Percentiles rank a stretch among this genome's conserved stretches.
Evolutionary conservation across 169 alveolate genomes (phyloP).

Genomic region (Plasmodium berghei): DNA sequence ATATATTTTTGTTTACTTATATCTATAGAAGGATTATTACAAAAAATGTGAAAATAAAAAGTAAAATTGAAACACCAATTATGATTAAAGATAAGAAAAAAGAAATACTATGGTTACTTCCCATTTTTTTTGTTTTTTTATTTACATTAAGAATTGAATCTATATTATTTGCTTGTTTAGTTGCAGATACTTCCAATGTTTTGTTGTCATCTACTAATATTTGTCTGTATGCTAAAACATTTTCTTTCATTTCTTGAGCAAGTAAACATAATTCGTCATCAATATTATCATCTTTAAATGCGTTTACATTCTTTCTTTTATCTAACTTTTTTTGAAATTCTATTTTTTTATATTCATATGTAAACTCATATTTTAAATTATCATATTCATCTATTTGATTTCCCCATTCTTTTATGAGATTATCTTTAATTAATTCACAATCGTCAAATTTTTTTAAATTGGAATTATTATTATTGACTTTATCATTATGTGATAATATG

Average conservation of each 20-base stretch:
- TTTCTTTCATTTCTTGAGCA: slow-evolving; percentile 76
- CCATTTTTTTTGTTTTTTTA: slow-evolving; percentile 39
- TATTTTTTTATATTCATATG: slow-evolving; percentile 51
- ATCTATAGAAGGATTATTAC: slow-evolving; percentile 16
- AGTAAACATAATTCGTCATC: slow-evolving; percentile 73
- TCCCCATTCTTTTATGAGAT: slow-evolving; percentile 67
- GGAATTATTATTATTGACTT: background rate
- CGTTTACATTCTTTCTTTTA: slow-evolving; percentile 23
- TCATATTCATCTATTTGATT: slow-evolving; percentile 64
- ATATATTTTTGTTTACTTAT: too few relatives aligned
- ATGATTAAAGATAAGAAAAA: slow-evolving; percentile 52
- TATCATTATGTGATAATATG: background rate
- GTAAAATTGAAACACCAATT: slow-evolving; percentile 32
- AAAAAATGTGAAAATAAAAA: slow-evolving; percentile 63
- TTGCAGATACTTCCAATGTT: slow-evolving; percentile 37
- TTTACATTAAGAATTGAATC: slow-evolving; percentile 48
- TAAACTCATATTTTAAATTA: slow-evolving; percentile 35
- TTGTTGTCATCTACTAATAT: slow-evolving; percentile 30
- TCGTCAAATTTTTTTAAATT: background rate
- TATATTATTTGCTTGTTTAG: slow-evolving; percentile 15
- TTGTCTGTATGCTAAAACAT: slow-evolving; percentile 52
- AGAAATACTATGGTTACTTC: slow-evolving; percentile 28
- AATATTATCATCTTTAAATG: slow-evolving; percentile 15
- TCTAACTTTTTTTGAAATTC: slow-evolving; percentile 26
- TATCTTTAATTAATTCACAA: slow-evolving; percentile 19